Evolutionary conservation across 495 filamentous ascomycete species (phyloP).

Genomic region (Apiosordaria backusii): DNA sequence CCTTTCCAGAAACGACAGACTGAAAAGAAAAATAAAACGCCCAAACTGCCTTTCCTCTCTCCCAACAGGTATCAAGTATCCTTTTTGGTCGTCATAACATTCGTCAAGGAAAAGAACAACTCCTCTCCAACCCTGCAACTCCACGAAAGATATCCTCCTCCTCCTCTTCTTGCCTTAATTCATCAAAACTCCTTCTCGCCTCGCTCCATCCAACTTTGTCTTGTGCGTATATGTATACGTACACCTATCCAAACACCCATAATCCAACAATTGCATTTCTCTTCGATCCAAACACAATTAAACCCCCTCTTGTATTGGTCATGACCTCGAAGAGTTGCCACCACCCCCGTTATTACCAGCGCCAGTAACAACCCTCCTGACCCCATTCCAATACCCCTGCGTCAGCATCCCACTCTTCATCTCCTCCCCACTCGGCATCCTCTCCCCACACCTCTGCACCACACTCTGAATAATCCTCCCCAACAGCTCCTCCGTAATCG

Average conservation of each 20-base stretch:
- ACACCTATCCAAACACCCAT: not conserved
- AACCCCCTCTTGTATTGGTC: not conserved
- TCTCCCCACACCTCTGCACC: constrained; percentile 66
- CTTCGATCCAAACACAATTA: not conserved
- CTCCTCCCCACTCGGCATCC: constrained; percentile 68
- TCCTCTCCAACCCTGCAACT: not conserved
- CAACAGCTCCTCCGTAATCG: constrained; percentile 73
- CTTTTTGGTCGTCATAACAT: not conserved
- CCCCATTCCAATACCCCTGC: constrained; percentile 48
- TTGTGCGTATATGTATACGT: not conserved
- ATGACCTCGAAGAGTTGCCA: not conserved
- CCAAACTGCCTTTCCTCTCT: not conserved
- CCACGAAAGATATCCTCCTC: not conserved
- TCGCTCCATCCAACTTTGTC: not conserved
- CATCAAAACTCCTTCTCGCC: not conserved
- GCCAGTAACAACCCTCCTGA: constrained; percentile 43
- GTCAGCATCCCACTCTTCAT: constrained; percentile 61
- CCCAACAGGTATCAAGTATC: not conserved
- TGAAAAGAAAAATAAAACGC: not conserved
- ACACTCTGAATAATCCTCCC: constrained; percentile 73
- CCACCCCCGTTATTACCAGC: constrained; percentile 2
- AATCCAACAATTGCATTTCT: not conserved
- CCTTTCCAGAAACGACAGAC: not conserved
- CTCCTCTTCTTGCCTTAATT: not conserved
- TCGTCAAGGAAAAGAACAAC: not conserved